Evolutionary conservation across 2,329 filamentous ascomycete species (phyloP).

Genomic region (Diaporthe ampelina): DNA sequence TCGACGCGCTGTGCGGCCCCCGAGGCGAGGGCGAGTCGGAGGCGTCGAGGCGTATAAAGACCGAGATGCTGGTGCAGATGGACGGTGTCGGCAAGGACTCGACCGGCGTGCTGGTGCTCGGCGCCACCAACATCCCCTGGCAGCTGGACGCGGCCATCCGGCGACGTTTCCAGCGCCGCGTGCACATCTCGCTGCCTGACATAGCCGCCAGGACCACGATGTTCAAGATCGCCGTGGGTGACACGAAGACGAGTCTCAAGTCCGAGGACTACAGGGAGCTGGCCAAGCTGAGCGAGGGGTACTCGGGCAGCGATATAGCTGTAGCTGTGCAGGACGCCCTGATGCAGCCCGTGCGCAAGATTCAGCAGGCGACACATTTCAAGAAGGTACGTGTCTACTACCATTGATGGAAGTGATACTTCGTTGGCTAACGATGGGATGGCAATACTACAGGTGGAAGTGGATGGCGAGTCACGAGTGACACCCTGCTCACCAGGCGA

Average conservation of each 20-base stretch:
- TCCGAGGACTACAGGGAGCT: slow-evolving; percentile 84
- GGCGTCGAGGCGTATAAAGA: slow-evolving; percentile 97
- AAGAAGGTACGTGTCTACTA: slow-evolving; percentile 77
- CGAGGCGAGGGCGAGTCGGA: slow-evolving; percentile 96
- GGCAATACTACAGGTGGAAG: slow-evolving; percentile 69
- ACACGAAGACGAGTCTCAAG: slow-evolving; percentile 88
- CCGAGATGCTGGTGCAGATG: slow-evolving; percentile 98
- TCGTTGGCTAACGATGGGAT: slow-evolving; percentile 36
- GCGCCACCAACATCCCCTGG: slow-evolving; percentile 99
- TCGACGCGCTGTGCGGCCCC: slow-evolving; percentile 95
- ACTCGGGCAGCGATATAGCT: slow-evolving; percentile 94
- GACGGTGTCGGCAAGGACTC: slow-evolving; percentile 98
- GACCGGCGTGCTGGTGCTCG: slow-evolving; percentile 92
- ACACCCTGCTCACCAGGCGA: slow-evolving; percentile 97
- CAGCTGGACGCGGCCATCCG: slow-evolving; percentile 97
- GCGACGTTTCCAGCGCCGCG: slow-evolving; percentile 93
- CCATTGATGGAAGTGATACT: background rate
- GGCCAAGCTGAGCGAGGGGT: slow-evolving; percentile 88
- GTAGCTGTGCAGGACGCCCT: slow-evolving; percentile 96
- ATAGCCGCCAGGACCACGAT: slow-evolving; percentile 88
- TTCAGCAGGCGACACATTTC: slow-evolving; percentile 97
- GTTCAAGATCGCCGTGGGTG: slow-evolving; percentile 96
- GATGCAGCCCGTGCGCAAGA: slow-evolving; percentile 97
- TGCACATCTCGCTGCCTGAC: slow-evolving; percentile 95
- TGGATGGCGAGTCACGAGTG: slow-evolving; percentile 76